phyloP scores from a whole-genome alignment of 148 eudicot species.

The Limonium bicolor region DNA sequence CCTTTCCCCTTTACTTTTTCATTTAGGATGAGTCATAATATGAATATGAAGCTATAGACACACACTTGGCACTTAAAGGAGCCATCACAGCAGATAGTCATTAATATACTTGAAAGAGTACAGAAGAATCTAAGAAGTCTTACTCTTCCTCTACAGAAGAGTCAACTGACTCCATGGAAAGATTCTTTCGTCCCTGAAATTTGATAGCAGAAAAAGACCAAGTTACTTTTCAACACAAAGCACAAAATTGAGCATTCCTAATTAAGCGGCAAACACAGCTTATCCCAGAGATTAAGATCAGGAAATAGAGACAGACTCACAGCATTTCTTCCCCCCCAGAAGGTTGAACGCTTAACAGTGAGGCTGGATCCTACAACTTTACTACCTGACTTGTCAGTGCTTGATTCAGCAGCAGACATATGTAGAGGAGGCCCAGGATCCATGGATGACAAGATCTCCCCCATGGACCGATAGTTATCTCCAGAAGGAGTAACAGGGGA shows the following conservation, averaged over 20 bases:
- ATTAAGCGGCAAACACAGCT: not conserved
- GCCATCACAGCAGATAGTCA: too few species aligned
- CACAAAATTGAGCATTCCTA: not conserved
- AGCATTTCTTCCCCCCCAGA: conserved; percentile 75
- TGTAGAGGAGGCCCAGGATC: conserved; percentile 69
- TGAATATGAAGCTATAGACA: too few species aligned
- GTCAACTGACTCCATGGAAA: conserved; percentile 84
- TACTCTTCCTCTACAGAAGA: conserved; percentile 99
- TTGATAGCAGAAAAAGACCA: conserved; percentile 2
- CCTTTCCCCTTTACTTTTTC: too few species aligned
- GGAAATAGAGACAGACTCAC: conserved; percentile 29
- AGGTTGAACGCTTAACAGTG: conserved; percentile 48
- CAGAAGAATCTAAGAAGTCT: conserved; percentile 15
- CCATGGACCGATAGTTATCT: conserved; percentile 63
- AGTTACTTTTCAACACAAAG: conserved; percentile 1
- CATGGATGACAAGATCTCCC: conserved; percentile 64
- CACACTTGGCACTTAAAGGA: too few species aligned
- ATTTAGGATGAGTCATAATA: too few species aligned
- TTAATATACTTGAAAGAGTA: too few species aligned
- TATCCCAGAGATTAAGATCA: not conserved
- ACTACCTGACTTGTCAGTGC: conserved; percentile 37
- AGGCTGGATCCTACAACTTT: conserved; percentile 29
- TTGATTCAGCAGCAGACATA: conserved; percentile 34
- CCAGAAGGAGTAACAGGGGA: conserved; percentile 20
- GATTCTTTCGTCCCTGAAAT: conserved; percentile 57